Conservation (phyloP, 345 rosid genomes). For the Murraya paniculata region DNA sequence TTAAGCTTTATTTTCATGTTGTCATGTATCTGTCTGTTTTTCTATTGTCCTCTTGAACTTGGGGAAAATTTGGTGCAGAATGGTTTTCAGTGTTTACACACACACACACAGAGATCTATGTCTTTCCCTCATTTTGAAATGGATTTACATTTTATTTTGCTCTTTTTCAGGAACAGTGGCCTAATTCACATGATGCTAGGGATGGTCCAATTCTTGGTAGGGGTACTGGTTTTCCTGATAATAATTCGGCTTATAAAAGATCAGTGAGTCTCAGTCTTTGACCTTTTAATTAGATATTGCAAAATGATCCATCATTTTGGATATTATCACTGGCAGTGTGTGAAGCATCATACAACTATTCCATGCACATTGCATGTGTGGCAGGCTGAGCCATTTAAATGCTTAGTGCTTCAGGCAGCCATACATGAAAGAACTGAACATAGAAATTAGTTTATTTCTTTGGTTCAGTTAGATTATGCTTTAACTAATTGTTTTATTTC, state of each 20-base stretch:
- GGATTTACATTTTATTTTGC: background rate
- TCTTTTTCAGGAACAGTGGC: conserved; percentile 57
- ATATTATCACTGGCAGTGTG: background rate
- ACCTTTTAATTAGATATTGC: background rate
- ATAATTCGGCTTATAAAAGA: conserved; percentile 43
- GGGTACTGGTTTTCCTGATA: conserved; percentile 32
- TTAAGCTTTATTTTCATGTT: background rate
- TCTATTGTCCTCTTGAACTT: background rate
- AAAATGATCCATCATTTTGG: background rate
- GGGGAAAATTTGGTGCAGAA: background rate
- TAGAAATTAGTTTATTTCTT: background rate
- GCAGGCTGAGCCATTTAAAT: background rate
- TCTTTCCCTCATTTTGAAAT: background rate
- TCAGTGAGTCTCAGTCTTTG: conserved; percentile 42
- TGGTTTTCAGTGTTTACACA: background rate
- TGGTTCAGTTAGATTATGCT: background rate
- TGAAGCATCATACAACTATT: background rate
- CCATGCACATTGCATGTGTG: too few species aligned
- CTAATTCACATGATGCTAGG: conserved; percentile 49
- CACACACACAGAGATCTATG: background rate
- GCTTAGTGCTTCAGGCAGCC: background rate
- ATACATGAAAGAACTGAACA: background rate
- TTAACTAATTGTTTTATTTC: conserved; percentile 11
- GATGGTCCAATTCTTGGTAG: conserved; percentile 46
- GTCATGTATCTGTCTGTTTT: too few species aligned